These are phyloP conservation scores for Rhodotorula sphaerocarpa DNA, from an alignment of 768 basidiomycete species.

Conservation along the genomic window DNA sequence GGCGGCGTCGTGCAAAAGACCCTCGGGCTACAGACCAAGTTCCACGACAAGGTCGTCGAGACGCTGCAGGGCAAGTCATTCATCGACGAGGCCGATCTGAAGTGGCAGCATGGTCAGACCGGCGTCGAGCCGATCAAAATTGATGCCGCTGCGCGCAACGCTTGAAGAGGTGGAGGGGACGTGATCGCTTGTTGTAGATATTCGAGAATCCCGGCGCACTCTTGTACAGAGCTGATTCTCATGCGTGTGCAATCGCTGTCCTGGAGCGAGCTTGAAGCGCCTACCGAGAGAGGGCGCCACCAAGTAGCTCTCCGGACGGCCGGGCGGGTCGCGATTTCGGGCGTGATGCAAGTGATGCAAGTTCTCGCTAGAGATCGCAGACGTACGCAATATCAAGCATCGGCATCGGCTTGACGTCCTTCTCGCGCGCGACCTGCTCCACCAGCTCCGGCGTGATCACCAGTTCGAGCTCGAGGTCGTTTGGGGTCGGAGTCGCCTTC, in stretches of 20 bases:
- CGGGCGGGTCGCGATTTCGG: too few species aligned
- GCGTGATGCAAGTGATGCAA: too few species aligned
- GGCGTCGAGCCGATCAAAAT: conserved; percentile 12
- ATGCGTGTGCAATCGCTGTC: too few species aligned
- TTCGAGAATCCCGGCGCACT: too few species aligned
- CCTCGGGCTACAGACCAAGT: conserved; percentile 6
- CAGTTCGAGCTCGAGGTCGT: conserved; percentile 47
- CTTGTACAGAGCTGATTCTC: too few species aligned
- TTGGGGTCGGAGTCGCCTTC: too few species aligned
- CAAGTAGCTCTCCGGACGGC: too few species aligned
- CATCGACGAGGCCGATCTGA: not conserved
- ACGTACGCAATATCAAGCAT: conserved; percentile 30
- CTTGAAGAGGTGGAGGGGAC: not conserved
- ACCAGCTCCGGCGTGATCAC: conserved; percentile 61
- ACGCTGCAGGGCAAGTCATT: not conserved
- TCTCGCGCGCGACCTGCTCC: conserved; percentile 48
- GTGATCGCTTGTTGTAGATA: too few species aligned
- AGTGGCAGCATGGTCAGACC: conserved; percentile 2
- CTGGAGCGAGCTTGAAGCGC: too few species aligned
- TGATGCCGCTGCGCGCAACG: not conserved
- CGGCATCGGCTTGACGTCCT: conserved; percentile 7
- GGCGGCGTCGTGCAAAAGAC: conserved; percentile 27
- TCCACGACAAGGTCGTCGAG: conserved; percentile 27
- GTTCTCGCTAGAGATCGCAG: not conserved
- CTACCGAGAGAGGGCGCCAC: too few species aligned